A percentile compares a stretch with the other conserved stretches of the same genome.
Conservation (phyloP, 768 basidiomycete species). For the Pisolithus orientalis region DNA sequence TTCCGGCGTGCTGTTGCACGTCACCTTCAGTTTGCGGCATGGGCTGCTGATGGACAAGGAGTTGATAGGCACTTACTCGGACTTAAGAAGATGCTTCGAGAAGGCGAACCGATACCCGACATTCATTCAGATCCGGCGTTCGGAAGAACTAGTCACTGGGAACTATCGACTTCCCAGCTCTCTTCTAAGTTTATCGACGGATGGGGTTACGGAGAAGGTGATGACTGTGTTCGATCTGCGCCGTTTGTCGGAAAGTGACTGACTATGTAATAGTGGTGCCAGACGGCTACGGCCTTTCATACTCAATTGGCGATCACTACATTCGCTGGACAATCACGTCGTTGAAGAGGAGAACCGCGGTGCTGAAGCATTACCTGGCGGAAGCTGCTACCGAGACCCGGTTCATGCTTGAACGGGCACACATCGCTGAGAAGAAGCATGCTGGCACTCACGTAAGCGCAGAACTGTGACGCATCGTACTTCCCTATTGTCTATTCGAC, state of each 20-base stretch:
- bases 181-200: conserved; percentile 79
- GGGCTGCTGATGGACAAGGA: conserved; percentile 92
- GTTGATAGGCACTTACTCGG: conserved; percentile 96
- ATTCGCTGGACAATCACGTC: conserved; percentile 92
- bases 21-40: conserved; percentile 81
- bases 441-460: conserved; percentile 20
- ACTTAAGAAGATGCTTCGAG: conserved; percentile 71
- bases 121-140: conserved; percentile 74
- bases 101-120: conserved; percentile 66
- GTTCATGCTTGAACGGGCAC: conserved; percentile 67
- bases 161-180: conserved; percentile 86
- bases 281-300: conserved; percentile 89
- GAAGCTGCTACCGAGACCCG: conserved; percentile 78
- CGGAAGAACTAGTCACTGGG: conserved; percentile 76
- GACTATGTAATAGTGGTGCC: conserved; percentile 58
- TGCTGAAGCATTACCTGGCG: conserved; percentile 62
- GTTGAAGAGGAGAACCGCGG: conserved; percentile 44
- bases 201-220: conserved; percentile 97
- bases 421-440: conserved; percentile 33
- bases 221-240: neutral
- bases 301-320: conserved; percentile 78
- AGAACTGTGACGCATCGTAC: conserved; percentile 22
- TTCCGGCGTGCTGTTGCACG: conserved; percentile 74
- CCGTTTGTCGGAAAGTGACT: no score
- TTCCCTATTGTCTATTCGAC: neutral